A percentile compares a stretch with the other conserved stretches of the same genome.
Evolutionary conservation across 2,329 filamentous ascomycete species (phyloP).

Genomic region (Kalmusia sp.): DNA sequence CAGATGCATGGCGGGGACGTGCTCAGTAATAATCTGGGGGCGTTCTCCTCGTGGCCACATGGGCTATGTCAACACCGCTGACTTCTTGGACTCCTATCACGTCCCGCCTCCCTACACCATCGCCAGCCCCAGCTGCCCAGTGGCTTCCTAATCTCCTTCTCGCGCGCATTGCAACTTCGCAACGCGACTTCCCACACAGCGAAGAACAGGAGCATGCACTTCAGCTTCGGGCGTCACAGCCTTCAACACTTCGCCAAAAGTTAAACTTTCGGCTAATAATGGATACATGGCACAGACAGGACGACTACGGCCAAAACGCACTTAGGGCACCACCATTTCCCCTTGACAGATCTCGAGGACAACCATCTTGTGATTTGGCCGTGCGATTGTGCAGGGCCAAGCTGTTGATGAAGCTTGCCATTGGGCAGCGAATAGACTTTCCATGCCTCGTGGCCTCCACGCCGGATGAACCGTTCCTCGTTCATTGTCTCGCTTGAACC

Average conservation of each 20-base stretch:
- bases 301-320: background rate
- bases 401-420: background rate
- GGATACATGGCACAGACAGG: too few species aligned
- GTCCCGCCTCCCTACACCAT: background rate
- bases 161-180: background rate
- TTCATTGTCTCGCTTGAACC: background rate
- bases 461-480: background rate
- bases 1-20: background rate
- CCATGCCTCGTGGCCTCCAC: background rate
- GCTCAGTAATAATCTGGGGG: constrained; percentile 3
- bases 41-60: background rate
- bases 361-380: background rate
- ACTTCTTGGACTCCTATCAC: background rate
- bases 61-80: background rate
- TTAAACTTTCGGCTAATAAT: constrained; percentile 2
- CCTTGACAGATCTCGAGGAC: background rate
- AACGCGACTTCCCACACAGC: background rate
- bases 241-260: background rate
- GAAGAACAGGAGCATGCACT: background rate
- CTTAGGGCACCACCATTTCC: too few species aligned
- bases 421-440: background rate
- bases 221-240: background rate
- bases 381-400: background rate
- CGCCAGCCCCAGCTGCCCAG: background rate
- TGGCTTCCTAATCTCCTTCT: background rate